phyloP scores from a whole-genome alignment of 2,329 filamentous ascomycete genomes.

The Fusarium buharicum region DNA sequence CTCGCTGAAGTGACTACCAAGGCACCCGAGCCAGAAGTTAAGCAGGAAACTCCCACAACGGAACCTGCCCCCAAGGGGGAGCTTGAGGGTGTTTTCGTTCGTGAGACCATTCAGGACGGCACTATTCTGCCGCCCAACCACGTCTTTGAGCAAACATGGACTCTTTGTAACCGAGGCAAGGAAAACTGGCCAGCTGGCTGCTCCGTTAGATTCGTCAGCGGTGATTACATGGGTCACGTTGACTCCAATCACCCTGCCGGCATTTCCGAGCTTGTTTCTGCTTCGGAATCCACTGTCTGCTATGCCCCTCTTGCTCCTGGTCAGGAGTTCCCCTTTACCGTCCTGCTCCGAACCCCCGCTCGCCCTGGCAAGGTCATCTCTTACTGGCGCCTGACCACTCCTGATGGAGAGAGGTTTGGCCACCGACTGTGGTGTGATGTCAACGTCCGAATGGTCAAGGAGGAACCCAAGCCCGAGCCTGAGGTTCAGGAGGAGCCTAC shows the following conservation, averaged over 20 bases:
- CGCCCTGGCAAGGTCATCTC: constrained; percentile 85
- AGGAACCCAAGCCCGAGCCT: constrained; percentile 37
- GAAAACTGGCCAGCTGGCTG: constrained; percentile 87
- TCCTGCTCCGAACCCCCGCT: constrained; percentile 82
- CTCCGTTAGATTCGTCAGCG: constrained; percentile 89
- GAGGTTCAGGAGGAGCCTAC: constrained; percentile 42
- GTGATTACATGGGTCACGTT: constrained; percentile 95
- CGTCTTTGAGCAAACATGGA: constrained; percentile 91
- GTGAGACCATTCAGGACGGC: constrained; percentile 83
- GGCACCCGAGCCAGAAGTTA: constrained; percentile 16
- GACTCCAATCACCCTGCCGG: constrained; percentile 83
- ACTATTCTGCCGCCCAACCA: constrained; percentile 75
- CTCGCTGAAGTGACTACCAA: constrained; percentile 14
- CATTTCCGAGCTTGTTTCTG: constrained; percentile 77
- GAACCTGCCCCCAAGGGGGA: constrained; percentile 46
- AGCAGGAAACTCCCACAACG: constrained; percentile 43
- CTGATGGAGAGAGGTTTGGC: constrained; percentile 84
- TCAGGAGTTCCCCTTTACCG: constrained; percentile 81
- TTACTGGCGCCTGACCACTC: constrained; percentile 93
- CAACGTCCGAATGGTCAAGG: constrained; percentile 66
- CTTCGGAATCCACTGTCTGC: constrained; percentile 84
- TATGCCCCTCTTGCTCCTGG: constrained; percentile 75
- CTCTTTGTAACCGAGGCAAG: constrained; percentile 84
- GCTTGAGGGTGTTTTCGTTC: constrained; percentile 72
- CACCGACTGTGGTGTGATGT: constrained; percentile 97